A percentile compares a stretch with the other conserved stretches of the same genome.
These are phyloP conservation scores for Trifolium pratense DNA, from an alignment of 306 rosid genomes.

Conservation along the genomic window DNA sequence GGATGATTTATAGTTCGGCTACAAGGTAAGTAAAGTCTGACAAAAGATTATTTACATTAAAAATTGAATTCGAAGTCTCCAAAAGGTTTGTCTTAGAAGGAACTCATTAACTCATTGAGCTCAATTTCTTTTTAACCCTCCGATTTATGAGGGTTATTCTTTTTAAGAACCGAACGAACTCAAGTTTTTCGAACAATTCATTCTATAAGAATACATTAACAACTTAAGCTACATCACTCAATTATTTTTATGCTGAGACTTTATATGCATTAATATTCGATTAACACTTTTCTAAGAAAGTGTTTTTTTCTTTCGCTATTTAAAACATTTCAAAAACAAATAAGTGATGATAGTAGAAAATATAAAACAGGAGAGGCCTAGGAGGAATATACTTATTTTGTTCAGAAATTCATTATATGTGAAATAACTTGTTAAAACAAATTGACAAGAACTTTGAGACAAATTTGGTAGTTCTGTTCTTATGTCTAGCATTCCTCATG, in stretches of 20 bases:
- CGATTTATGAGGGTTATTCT: no score
- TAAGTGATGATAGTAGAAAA: neutral
- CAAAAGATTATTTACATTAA: no score
- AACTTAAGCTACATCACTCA: no score
- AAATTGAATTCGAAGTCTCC: no score
- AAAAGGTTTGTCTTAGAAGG: no score
- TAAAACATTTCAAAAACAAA: neutral
- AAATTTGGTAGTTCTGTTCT: constrained; percentile 8
- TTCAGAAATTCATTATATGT: neutral
- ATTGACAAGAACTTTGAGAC: neutral
- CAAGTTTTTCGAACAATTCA: no score
- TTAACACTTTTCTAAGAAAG: neutral
- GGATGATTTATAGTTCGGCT: no score
- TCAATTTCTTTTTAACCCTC: no score
- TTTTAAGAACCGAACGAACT: no score
- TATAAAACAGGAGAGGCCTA: neutral
- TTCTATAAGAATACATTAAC: no score
- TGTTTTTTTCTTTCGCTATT: neutral
- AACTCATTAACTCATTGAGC: no score
- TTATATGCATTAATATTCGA: neutral
- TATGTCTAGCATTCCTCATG: neutral
- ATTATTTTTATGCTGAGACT: neutral
- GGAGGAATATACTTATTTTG: neutral
- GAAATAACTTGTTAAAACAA: neutral
- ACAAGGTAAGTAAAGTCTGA: no score